phyloP scores from a whole-genome alignment of 768 basidiomycete species.

The Pilatotrama ljubarskyi region DNA sequence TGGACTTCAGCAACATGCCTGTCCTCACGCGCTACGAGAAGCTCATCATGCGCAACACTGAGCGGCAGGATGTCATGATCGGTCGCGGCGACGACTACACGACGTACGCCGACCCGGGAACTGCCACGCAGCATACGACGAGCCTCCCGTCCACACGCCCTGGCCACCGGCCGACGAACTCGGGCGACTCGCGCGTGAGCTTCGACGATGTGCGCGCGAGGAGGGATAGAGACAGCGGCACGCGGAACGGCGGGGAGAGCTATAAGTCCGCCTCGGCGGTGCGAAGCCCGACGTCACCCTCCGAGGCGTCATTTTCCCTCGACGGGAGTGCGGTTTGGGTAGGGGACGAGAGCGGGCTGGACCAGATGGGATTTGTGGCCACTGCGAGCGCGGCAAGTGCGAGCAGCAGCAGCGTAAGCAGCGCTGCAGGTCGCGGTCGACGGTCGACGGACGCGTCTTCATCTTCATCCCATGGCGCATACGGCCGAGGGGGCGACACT shows the following conservation, averaged over 20 bases:
- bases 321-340: conserved; percentile 87
- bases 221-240: conserved; percentile 11
- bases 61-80: conserved; percentile 88
- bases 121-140: conserved; percentile 12
- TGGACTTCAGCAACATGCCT: conserved; percentile 83
- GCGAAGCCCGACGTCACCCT: conserved; percentile 53
- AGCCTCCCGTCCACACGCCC: conserved; percentile 1
- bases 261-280: conserved; percentile 35
- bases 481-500: conserved; percentile 22
- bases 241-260: conserved; percentile 33
- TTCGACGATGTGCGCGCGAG: conserved; percentile 58
- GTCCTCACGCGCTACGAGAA: conserved; percentile 79
- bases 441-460: conserved; percentile 76
- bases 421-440: conserved; percentile 43
- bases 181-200: conserved; percentile 59
- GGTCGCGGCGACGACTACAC: conserved; percentile 66
- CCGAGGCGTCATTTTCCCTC: conserved; percentile 72
- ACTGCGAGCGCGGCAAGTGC: conserved; percentile 17
- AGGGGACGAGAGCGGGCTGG: conserved; percentile 65
- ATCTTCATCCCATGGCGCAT: conserved; percentile 55
- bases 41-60: conserved; percentile 84
- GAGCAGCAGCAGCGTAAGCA: conserved; percentile 31
- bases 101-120: conserved; percentile 22
- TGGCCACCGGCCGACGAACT: conserved; percentile 21
- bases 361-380: conserved; percentile 35